Conservation (phyloP, 2,329 filamentous ascomycete genomes). For the Dryadomyces sulphureus region DNA sequence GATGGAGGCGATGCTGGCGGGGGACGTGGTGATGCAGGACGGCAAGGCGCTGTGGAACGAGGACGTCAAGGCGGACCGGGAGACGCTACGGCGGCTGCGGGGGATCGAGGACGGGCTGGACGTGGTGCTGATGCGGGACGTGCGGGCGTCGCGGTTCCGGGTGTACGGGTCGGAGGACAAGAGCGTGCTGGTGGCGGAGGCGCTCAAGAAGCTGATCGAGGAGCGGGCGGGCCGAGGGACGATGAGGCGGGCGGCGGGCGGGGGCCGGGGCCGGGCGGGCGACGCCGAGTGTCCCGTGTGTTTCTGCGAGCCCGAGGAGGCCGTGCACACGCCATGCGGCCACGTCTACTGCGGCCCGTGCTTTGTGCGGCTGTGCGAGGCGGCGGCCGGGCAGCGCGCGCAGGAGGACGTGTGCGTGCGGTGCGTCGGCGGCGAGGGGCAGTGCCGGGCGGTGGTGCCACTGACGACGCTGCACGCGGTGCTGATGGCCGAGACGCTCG, state of each 20-base stretch:
- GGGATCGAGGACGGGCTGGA: not conserved
- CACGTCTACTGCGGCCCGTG: slow-evolving; percentile 28
- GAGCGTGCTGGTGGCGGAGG: not conserved
- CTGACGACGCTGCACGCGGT: slow-evolving; percentile 16
- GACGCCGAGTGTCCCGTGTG: slow-evolving; percentile 21
- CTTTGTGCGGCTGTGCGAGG: slow-evolving; percentile 20
- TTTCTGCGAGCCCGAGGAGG: slow-evolving; percentile 21
- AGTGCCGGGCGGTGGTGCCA: slow-evolving; percentile 13
- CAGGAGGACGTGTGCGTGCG: slow-evolving; percentile 1
- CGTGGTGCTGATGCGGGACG: slow-evolving; percentile 18
- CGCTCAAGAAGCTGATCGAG: slow-evolving; percentile 9
- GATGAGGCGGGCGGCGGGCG: no score
- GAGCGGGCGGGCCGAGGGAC: no score
- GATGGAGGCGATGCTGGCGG: slow-evolving; percentile 19
- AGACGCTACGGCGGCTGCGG: not conserved
- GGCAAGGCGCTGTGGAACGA: slow-evolving; percentile 18
- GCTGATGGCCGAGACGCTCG: slow-evolving; percentile 18
- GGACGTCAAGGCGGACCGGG: not conserved
- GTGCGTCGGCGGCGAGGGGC: slow-evolving; percentile 6
- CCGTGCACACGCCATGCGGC: slow-evolving; percentile 20
- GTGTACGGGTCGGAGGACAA: slow-evolving; percentile 14
- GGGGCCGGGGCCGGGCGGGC: no score
- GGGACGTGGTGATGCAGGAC: slow-evolving; percentile 15
- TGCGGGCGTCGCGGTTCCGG: slow-evolving; percentile 15
- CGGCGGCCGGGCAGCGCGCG: slow-evolving; percentile 2